Evolutionary conservation across 2,329 filamentous ascomycete species (phyloP), one percentile per base, ranked within the genome.

Genomic region (Aspergillus amoenus): DNA sequence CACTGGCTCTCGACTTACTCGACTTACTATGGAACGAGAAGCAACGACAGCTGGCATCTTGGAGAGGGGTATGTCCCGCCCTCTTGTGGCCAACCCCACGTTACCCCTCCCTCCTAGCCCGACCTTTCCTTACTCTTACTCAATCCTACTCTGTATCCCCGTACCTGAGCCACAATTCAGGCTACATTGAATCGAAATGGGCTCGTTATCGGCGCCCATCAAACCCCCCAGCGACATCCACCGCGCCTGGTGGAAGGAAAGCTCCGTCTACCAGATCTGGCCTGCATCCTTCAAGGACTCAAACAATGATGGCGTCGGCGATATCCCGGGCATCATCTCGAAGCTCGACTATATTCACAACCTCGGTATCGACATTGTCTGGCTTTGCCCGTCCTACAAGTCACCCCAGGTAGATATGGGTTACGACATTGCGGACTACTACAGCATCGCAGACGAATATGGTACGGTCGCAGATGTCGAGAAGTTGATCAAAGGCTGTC

Each of bases 381-480:
- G 85, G 85, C 62, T 76, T 5, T 78, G 73, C 52, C 77, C 77
- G 3, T 77, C 80, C 12, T 82, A 78, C 69, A 81, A 81, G 57
- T 81, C 79, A 11, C 80, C 80, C 7, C 80, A 82, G 64, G 76
- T 80, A 4, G 80, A 82, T 52, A 82, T 82, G 78, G 80, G 80
- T 12, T 82, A 82, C 58, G 80, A 82, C 49, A 81, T 81, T 37
- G 65, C 72, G 30, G 82, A 90, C 69, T 90, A 91, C 62, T 82
- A 88, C 67, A 78, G 78, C 24, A 84, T 91, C 27, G 82, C 89
- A 63, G 74, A 79, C 2, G 81, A 83, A 1, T 91, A 90, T 64
- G 88, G 88, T 39, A 86, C 85, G 1, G 76, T 91, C 7, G 76
- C 79, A 57, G 87, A 91, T 66, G 82, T 89, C 49, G 85, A 90